Evolutionary conservation across 192 early-diverging fungal genomes (phyloP), one percentile per base, ranked within the genome.

Genomic region (Umbelopsis sp.): DNA sequence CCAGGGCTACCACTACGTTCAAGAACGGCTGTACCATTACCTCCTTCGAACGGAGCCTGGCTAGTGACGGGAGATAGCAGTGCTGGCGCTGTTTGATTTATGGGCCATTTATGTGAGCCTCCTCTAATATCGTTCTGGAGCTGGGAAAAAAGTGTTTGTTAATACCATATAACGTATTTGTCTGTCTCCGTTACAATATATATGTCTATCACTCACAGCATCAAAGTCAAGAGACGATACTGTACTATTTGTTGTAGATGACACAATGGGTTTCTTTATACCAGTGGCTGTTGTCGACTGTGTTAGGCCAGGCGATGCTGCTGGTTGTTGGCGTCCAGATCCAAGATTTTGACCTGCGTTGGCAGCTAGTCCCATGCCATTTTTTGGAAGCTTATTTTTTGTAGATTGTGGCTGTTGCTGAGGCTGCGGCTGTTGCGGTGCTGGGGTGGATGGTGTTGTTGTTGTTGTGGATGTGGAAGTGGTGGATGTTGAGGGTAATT

Each of bases 111-210:
- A 20, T 62, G 56, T 16, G 56, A 29, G 31, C 56, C 56, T 62
- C 56, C 56, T 34, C 56, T 29, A 34, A 62, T 62, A 34, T 62
- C 56, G 31, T 62, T 62, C 56, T 62, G 56, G 7, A 62, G 26
- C 56, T 62, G 34, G 16, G 0, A 14, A 2, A n/a, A 36, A n/a
- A n/a, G 17, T 20, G 31, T 12, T 6, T 17, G 47, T 49, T 21
- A 49, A 21, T 49, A 41, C 38, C 47, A 49, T n/a, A 17, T 21
- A 16, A 16, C n/a, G 14, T 17, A 20, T 1, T 17, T 2, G 16
- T 4, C 4, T 49, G 5, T 20, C 10, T 4, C 4, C n/a, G n/a
- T n/a, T n/a, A n/a, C n/a, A n/a, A n/a, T n/a, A n/a, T n/a, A n/a
- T n/a, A n/a, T n/a, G n/a, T n/a, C n/a, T n/a, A n/a, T n/a, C 7